Conservation (phyloP, 352 stramenopile genomes). For the Elongisporangium senticosum region DNA sequence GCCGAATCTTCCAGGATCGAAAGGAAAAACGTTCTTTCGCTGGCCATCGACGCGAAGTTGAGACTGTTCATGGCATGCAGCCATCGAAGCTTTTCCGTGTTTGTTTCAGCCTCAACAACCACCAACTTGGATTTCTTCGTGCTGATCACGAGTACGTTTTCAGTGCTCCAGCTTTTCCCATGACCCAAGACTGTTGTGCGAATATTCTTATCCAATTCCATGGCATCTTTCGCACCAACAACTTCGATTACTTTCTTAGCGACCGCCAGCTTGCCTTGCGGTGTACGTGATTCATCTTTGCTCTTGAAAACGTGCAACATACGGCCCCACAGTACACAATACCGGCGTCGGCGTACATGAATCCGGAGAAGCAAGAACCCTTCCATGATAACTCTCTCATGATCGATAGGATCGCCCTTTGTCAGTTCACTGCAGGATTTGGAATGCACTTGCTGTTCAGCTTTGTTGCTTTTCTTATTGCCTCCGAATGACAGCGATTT, state of each 20-base stretch:
- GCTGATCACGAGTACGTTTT: slow-evolving; percentile 63
- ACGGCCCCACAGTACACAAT: slow-evolving; percentile 57
- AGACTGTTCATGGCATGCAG: slow-evolving; percentile 64
- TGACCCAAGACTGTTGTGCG: slow-evolving; percentile 43
- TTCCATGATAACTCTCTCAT: slow-evolving; percentile 26
- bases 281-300: slow-evolving; percentile 32
- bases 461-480: not conserved
- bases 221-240: slow-evolving; percentile 53
- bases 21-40: slow-evolving; percentile 49
- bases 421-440: not conserved
- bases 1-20: slow-evolving; percentile 47
- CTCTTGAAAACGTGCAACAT: slow-evolving; percentile 57
- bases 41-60: slow-evolving; percentile 41
- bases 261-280: slow-evolving; percentile 12
- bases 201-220: slow-evolving; percentile 52
- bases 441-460: not conserved
- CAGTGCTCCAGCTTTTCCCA: slow-evolving; percentile 13
- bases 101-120: slow-evolving; percentile 59
- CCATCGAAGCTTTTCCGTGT: slow-evolving; percentile 73
- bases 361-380: slow-evolving; percentile 58
- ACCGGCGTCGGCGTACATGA: slow-evolving; percentile 50
- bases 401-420: not conserved
- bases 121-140: slow-evolving; percentile 71
- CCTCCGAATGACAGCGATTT: not conserved
- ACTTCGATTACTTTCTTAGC: slow-evolving; percentile 60